These are phyloP conservation scores for Colletotrichum melonis DNA, from an alignment of 2,329 filamentous ascomycete species.

Conservation along the genomic window DNA sequence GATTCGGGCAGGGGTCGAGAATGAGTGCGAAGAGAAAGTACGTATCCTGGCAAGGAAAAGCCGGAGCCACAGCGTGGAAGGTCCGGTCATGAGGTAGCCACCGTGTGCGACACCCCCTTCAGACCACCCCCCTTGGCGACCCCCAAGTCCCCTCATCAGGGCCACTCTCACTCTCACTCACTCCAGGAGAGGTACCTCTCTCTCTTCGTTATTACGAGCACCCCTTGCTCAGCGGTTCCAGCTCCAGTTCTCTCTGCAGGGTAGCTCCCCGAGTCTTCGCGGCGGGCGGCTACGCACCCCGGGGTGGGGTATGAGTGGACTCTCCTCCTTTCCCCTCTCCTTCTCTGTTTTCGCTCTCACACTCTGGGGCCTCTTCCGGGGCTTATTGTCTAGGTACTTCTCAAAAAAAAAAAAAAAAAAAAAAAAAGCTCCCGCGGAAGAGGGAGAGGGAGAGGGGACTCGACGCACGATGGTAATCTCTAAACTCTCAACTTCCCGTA, in stretches of 20 bases:
- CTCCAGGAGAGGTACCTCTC: not conserved
- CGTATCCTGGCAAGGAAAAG: not conserved
- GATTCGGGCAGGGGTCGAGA: not conserved
- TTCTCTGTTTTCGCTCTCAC: not conserved
- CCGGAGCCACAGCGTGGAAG: not conserved
- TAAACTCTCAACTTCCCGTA: not conserved
- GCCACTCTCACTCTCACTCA: not conserved
- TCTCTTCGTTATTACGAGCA: conserved; percentile 10
- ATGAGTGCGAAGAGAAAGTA: not conserved
- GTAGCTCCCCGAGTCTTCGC: conserved; percentile 27
- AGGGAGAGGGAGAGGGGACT: not conserved
- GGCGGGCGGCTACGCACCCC: conserved; percentile 33
- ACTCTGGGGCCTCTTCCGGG: not conserved
- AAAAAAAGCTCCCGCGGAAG: too few relatives aligned
- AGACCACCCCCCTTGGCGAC: not conserved
- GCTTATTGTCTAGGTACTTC: not conserved
- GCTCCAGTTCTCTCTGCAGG: conserved; percentile 11
- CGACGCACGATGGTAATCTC: not conserved
- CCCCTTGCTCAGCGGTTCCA: conserved; percentile 19
- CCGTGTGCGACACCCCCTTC: not conserved
- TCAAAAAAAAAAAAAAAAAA: not conserved
- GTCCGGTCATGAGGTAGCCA: not conserved
- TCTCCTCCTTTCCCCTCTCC: not conserved
- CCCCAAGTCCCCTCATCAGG: not conserved
- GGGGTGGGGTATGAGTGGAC: conserved; percentile 14